Base-by-base conservation (phyloP, 768 basidiomycete species). In the Collybia sordida region DNA sequence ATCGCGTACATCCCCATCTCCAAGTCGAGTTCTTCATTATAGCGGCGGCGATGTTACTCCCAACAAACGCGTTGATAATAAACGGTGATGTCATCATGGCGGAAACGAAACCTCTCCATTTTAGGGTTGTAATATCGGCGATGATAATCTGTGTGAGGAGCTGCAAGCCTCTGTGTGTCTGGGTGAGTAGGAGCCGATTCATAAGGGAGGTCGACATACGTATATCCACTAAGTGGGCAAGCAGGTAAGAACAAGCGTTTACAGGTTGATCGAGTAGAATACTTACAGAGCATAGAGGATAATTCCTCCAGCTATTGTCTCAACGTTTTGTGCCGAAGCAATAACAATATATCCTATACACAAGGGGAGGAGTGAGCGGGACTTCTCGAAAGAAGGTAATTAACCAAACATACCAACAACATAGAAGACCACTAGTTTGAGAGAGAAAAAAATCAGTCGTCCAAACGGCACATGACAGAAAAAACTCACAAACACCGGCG, bases 1-100 rank as follows among this genome's bases (percentile, higher is more conserved):
- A 42, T 51, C 42, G 77, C 82, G 40, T 59, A 82, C 81, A 87
- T 25, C 85, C 85, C 85, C 85, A 86, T 63, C 85, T 65, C 85
- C 85, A 87, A 6, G 80, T 78, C 19, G 69, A 65, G 22, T 64
- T 59, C 11, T 59, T 54, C 36, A 77, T 48, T 28, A 78, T 67
- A 51, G 67, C 67, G 6, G 80, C 59, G n/a, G 80, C 72, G 42
- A 86, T 75, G 57, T 81, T 82, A n/a, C 80, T 70, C n/a, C 83
- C 82, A 49, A 86, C 69, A 59, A 84, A 85, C 2, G 72, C 81
- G 61, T 86, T 86, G 62, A 86, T 70, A 52, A 86, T 66, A 65
- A 80, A 83, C 3, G 81, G 81, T 36, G 72, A 53, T 6, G 76
- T 73, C 11, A 72, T 73, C 23, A 82, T 64, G 6, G 63, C 54